phyloP scores from a whole-genome alignment of 108 stramenopile genomes.

The Skeletonema marinoi region DNA sequence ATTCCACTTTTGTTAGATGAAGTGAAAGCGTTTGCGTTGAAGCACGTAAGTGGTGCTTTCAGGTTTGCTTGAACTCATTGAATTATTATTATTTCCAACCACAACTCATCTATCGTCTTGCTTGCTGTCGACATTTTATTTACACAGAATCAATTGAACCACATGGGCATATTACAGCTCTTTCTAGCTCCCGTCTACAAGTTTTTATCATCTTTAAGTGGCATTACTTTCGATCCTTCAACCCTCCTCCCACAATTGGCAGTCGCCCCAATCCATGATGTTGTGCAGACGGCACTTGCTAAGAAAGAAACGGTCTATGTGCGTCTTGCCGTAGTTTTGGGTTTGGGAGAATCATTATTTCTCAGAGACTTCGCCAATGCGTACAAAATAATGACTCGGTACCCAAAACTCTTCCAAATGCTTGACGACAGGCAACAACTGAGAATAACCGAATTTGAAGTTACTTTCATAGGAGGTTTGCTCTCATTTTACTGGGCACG shows the following conservation, averaged over 20 bases:
- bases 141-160: constrained; percentile 6
- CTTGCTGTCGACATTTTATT: not conserved
- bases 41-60: constrained; percentile 8
- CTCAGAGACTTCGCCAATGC: constrained; percentile 15
- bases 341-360: constrained; percentile 3
- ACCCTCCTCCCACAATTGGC: constrained; percentile 4
- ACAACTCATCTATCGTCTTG: not conserved
- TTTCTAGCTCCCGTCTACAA: constrained; percentile 12
- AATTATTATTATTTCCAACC: not conserved
- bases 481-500: constrained; percentile 20
- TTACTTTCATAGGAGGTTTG: constrained; percentile 7
- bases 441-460: constrained; percentile 3
- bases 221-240: constrained; percentile 2
- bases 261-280: not conserved
- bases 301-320: constrained; percentile 9
- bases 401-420: constrained; percentile 1
- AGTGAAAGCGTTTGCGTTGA: constrained; percentile 8
- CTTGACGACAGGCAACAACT: not conserved
- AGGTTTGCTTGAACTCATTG: not conserved
- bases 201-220: constrained; percentile 13
- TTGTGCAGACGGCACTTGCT: constrained; percentile 2
- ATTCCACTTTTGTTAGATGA: constrained; percentile 6
- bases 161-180: constrained; percentile 11
- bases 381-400: not conserved
- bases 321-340: not conserved